A percentile compares a stretch with the other conserved stretches of the same genome.
Evolutionary conservation across 768 basidiomycete species (phyloP).

Genomic region (Boletus pseudo-olivaceus): DNA sequence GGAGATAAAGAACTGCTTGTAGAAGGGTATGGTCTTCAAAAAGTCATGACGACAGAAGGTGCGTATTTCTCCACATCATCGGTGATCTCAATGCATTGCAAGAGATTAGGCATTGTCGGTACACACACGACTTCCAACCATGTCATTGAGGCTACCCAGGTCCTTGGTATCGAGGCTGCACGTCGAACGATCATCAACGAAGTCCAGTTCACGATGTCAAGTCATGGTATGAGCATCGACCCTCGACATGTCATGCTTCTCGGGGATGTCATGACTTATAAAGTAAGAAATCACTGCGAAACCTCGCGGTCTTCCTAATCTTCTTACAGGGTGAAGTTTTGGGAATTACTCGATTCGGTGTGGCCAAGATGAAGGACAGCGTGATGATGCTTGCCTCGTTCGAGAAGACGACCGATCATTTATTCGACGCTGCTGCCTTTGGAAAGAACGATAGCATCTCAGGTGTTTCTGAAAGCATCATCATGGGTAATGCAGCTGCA

Average conservation of each 20-base stretch:
- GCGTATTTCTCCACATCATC: slow-evolving; percentile 8
- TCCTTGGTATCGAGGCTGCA: slow-evolving; percentile 98
- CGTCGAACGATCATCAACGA: slow-evolving; percentile 93
- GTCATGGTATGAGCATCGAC: slow-evolving; percentile 98
- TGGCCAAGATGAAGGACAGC: slow-evolving; percentile 99
- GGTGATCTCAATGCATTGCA: not conserved
- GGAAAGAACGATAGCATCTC: slow-evolving; percentile 94
- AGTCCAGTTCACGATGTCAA: slow-evolving; percentile 95
- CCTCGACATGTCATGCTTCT: slow-evolving; percentile 98
- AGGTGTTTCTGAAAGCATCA: slow-evolving; percentile 98
- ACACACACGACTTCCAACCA: slow-evolving; percentile 93
- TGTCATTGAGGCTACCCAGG: slow-evolving; percentile 91
- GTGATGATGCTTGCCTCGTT: slow-evolving; percentile 99
- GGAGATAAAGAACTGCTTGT: slow-evolving; percentile 90
- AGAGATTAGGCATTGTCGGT: slow-evolving; percentile 75
- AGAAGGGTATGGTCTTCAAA: slow-evolving; percentile 94
- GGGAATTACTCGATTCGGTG: slow-evolving; percentile 98
- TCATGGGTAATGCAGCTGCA: slow-evolving; percentile 96
- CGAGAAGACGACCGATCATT: slow-evolving; percentile 98
- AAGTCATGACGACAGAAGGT: slow-evolving; percentile 98
- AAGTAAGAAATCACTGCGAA: slow-evolving; percentile 45
- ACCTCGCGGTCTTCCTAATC: not conserved
- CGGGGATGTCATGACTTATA: slow-evolving; percentile 98
- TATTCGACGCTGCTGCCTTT: slow-evolving; percentile 96
- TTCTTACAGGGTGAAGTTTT: slow-evolving; percentile 84